phyloP scores from a whole-genome alignment of 441 rosid genomes.

The Hura crepitans region DNA sequence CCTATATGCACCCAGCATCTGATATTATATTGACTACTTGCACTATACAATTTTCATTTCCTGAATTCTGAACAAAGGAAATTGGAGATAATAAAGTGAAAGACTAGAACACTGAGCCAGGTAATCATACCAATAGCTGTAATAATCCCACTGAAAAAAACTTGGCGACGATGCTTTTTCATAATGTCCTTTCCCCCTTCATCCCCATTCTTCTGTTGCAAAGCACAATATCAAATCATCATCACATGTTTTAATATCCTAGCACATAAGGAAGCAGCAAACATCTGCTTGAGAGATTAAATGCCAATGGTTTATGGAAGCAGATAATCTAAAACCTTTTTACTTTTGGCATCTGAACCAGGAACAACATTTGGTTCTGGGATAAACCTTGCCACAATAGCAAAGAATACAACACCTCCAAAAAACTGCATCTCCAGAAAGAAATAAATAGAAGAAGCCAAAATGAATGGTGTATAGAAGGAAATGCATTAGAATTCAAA shows the following conservation, averaged over 20 bases:
- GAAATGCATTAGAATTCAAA: slow-evolving; percentile 13
- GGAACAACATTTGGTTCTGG: slow-evolving; percentile 80
- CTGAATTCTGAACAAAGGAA: not conserved
- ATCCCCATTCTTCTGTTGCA: slow-evolving; percentile 58
- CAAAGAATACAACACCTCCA: slow-evolving; percentile 92
- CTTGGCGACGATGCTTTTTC: slow-evolving; percentile 92
- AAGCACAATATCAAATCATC: slow-evolving; percentile 32
- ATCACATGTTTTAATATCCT: slow-evolving; percentile 15
- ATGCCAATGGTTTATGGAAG: slow-evolving; percentile 13
- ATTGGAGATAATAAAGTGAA: slow-evolving; percentile 1
- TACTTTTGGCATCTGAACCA: slow-evolving; percentile 53
- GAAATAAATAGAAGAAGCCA: slow-evolving; percentile 23
- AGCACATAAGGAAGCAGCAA: slow-evolving; percentile 7
- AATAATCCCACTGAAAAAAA: slow-evolving; percentile 85
- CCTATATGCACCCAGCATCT: not conserved
- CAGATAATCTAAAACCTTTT: slow-evolving; percentile 49
- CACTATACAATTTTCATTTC: not conserved
- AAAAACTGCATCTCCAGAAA: slow-evolving; percentile 61
- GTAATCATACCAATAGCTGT: slow-evolving; percentile 78
- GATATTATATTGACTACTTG: not conserved
- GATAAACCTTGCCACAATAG: slow-evolving; percentile 69
- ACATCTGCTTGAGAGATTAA: not conserved
- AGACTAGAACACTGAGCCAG: slow-evolving; percentile 5
- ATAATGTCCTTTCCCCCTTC: slow-evolving; percentile 77
- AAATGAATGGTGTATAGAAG: slow-evolving; percentile 11